Evolutionary conservation across 2,329 filamentous ascomycete species (phyloP), one percentile per base, ranked within the genome.

Genomic region (Paracamarosporium sp.): DNA sequence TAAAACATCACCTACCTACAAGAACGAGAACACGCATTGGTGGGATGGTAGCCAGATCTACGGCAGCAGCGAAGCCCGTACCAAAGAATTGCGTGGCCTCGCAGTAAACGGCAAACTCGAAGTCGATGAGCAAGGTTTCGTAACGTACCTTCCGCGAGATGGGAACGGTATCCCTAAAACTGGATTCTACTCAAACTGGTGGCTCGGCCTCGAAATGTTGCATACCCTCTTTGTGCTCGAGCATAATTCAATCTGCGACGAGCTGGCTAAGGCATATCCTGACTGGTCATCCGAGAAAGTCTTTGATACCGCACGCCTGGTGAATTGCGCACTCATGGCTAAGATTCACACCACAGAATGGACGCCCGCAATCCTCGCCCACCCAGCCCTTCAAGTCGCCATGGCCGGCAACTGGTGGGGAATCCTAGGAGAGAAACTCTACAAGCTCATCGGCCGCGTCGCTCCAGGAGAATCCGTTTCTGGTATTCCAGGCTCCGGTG

Each of bases 321-420:
- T 81, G 22, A 82, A 81, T 59, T 80, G 75, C 46, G 79, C 79
- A 0, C 66, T 82, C 8, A 81, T 82, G 79, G 80, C 80, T 5
- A 82, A 83, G 66, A 82, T 82, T 40, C 80, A 82, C 59, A 82
- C 80, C 0, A 74, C 81, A 3, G 80, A 82, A 65, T 82, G 80
- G 80, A 82, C 80, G 4, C 80, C 79, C 1, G 80, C 79, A 3
- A 81, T 83, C 30, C 72, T 82, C 2, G 73, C 75, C 0, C 80
- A 82, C 43, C 81, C 80, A 22, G 72, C 71, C 0, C 68, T 82
- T 1, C 56, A 81, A 51, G 69, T 81, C n/a, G 72, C 63, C 47
- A 81, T 82, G 80, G 66, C 67, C 17, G 78, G 77, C 33, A 81
- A 82, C 57, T 82, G 79, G 80, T 81, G 78, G 77, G 79, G 79